Base-by-base conservation (phyloP, 2,329 filamentous ascomycete genomes). In the Trichoderma polysporum region DNA sequence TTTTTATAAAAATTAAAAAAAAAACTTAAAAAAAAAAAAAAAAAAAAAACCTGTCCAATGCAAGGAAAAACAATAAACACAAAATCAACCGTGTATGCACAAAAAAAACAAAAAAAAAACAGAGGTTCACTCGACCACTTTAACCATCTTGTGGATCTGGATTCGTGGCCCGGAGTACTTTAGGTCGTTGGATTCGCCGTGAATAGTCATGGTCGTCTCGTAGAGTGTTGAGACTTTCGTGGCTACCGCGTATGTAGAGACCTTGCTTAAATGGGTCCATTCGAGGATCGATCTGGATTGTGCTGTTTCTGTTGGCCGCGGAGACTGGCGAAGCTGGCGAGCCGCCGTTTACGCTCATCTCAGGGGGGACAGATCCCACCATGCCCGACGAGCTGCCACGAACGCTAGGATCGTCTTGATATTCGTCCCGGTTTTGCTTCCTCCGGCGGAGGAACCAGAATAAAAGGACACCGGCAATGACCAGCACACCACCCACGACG, bases 131-230 rank as follows among this genome's bases (percentile, higher is more conserved):
- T 22, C 19, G 27, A 12, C 25, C 17, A 25, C 37, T 27, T 50
- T 31, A 68, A 22, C 29, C 29, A 2, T 66, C 54, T 41, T 73
- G 77, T 1, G 85, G 85, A 71, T 90, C 87, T 3, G 88, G 87
- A 72, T 90, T 90, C 33, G 81, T 87, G 9, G 87, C 86, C 70
- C 87, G 82, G n/a, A 90, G 79, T 8, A 89, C 85, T 72, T 84
- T 80, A 10, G 84, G 82, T 50, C 82, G 79, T 58, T 84, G 84
- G 15, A 90, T 86, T 70, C 82, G 81, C 69, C 88, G 80, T 45
- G 87, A 89, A 73, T 90, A 90, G 70, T 90, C 88, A 67, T 88
- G 86, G 69, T 90, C 86, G 73, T 90, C 88, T 66, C 85, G 85
- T 5, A 90, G 77, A 1, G 87, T 89, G 70, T 86, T 86, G 73